Evolutionary conservation across 2,329 filamentous ascomycete genomes (phyloP), one percentile per base, ranked within the genome.

Genomic region (Scedosporium aurantiacum): DNA sequence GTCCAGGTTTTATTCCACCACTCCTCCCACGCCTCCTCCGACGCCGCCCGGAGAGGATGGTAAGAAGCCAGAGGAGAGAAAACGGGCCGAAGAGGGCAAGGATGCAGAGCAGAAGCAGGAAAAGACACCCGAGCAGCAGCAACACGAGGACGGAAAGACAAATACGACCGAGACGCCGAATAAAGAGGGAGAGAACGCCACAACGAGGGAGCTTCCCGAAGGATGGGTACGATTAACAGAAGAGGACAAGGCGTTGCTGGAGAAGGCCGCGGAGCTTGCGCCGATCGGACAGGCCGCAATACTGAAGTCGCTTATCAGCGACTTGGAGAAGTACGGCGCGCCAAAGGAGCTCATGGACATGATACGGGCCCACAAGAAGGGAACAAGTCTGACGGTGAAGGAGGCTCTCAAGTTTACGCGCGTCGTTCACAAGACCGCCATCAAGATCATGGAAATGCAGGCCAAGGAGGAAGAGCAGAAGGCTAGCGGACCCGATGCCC

Each of bases 301-400:
- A 23, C 72, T 91, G 63, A 79, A 84, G 63, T 78, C 82, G 57
- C 78, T 85, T 7, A 74, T 89, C n/a, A 75, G 81, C 63, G 76
- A 80, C 28, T 79, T 93, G 63, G 84, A 86, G 74, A 78, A 79
- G 63, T 79, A 85, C 50, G 91, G 91, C 8, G 82, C 91, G 16
- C 89, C 90, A 1, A 68, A 75, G 23, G 89, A 91, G 69, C 74
- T 91, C 18, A 80, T 82, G 61, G 80, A 87, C 27, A 58, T 60
- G 60, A 50, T 61, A 27, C 32, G 60, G 32, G 61, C 63, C n/a
- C 32, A 56, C n/a, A 56, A 60, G 43, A 50, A 41, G 4, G 27
- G 43, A 16, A 61, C 58, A n/a, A 7, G 43, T n/a, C 40, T 27
- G 2, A 47, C 60, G 18, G 25, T 50, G 28, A 61, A 61, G 60